phyloP scores from a whole-genome alignment of 169 alveolate genomes.

The Eimeria acervulina region DNA sequence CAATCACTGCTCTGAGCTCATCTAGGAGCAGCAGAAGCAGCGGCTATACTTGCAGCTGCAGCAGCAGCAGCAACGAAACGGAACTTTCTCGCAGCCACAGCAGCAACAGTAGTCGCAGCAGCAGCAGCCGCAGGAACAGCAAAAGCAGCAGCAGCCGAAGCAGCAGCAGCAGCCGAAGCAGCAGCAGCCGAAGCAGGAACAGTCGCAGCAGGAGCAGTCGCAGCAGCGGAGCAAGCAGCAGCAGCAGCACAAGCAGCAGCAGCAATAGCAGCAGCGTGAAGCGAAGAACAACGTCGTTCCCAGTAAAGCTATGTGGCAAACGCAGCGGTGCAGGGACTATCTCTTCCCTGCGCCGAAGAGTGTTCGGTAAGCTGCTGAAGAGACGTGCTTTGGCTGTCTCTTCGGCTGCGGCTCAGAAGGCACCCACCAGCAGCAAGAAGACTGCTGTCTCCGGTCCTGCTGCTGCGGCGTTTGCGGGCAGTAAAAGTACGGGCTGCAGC shows the following conservation, averaged over 20 bases:
- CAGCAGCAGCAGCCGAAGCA: background rate
- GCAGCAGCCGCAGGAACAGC: background rate
- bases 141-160: background rate
- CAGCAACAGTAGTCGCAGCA: conserved; percentile 9
- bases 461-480: background rate
- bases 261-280: background rate
- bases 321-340: background rate
- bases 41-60: background rate
- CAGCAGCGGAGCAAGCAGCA: background rate
- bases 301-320: background rate
- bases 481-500: background rate
- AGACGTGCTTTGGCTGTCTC: background rate
- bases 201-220: background rate
- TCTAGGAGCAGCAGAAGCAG: conserved; percentile 58
- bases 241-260: background rate
- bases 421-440: background rate
- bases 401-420: background rate
- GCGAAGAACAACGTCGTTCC: background rate
- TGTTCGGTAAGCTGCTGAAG: background rate
- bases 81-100: background rate
- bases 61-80: conserved; percentile 24
- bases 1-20: background rate
- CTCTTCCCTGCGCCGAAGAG: background rate
- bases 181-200: background rate
- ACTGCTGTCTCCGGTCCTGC: background rate